Conservation (phyloP, 2,329 filamentous ascomycete genomes). For the Paramyrothecium roridum region DNA sequence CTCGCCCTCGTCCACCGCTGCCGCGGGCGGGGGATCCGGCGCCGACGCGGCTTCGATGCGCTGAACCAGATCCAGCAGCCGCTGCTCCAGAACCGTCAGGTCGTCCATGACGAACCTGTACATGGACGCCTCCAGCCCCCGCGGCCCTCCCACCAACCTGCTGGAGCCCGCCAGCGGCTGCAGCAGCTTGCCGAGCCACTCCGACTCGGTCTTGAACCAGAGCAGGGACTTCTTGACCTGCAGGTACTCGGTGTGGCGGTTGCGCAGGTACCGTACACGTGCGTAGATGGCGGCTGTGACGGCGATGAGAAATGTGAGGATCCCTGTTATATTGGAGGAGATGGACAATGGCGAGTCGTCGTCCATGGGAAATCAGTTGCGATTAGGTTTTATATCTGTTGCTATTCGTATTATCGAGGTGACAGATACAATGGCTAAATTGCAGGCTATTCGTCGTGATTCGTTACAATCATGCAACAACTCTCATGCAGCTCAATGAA, state of each 20-base stretch:
- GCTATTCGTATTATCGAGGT: too few species aligned
- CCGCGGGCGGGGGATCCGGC: not conserved
- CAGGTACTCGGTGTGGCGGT: slow-evolving; percentile 44
- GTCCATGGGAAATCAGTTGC: slow-evolving; percentile 14
- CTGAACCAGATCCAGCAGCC: slow-evolving; percentile 40
- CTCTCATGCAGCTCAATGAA: too few species aligned
- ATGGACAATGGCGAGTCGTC: slow-evolving; percentile 42
- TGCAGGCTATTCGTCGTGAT: too few species aligned
- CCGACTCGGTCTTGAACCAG: slow-evolving; percentile 47
- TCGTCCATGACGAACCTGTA: slow-evolving; percentile 46
- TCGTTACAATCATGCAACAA: too few species aligned
- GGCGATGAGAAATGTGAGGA: slow-evolving; percentile 45
- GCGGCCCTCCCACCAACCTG: slow-evolving; percentile 12
- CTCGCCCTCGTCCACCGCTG: slow-evolving; percentile 8
- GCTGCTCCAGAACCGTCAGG: slow-evolving; percentile 37
- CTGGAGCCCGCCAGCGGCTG: slow-evolving; percentile 22
- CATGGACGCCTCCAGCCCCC: slow-evolving; percentile 41
- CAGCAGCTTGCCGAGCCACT: slow-evolving; percentile 41
- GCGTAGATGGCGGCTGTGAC: slow-evolving; percentile 40
- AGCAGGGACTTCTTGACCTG: slow-evolving; percentile 41
- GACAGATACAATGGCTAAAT: too few species aligned
- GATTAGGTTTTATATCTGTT: too few species aligned
- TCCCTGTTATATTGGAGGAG: slow-evolving; percentile 38
- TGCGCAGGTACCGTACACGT: slow-evolving; percentile 40
- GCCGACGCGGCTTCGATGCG: slow-evolving; percentile 33